These are phyloP conservation scores for Suhomyces xylopsoci DNA, from an alignment of 805 yeast species.

Conservation along the genomic window DNA sequence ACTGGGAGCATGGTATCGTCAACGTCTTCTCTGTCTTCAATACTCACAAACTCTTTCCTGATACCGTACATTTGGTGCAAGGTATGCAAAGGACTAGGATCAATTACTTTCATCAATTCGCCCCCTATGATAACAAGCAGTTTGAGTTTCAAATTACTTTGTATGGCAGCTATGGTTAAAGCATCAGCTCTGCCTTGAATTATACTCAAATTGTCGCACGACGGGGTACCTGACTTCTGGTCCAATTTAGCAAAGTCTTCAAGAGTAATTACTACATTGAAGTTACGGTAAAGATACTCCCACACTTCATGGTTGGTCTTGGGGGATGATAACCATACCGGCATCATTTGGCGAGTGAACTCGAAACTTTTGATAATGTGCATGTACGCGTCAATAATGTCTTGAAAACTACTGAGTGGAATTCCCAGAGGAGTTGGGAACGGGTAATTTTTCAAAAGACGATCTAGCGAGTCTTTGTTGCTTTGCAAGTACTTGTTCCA, in stretches of 20 bases:
- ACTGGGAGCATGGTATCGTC: not conserved
- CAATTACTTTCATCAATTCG: not conserved
- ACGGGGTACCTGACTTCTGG: not conserved
- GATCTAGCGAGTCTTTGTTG: not conserved
- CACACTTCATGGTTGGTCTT: conserved; percentile 3
- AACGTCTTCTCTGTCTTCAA: not conserved
- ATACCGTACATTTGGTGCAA: conserved; percentile 2
- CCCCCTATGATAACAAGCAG: conserved; percentile 10
- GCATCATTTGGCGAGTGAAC: conserved; percentile 4
- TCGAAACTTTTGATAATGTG: conserved; percentile 1
- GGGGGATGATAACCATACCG: conserved; percentile 5
- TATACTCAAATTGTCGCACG: conserved; percentile 6
- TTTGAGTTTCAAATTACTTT: conserved; percentile 1
- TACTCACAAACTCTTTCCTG: not conserved
- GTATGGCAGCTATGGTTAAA: conserved; percentile 2
- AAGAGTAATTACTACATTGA: conserved; percentile 6
- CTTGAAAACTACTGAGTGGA: not conserved
- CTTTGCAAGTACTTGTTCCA: conserved; percentile 7
- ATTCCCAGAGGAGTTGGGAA: conserved; percentile 2
- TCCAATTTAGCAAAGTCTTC: conserved; percentile 9
- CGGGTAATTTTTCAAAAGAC: conserved; percentile 5
- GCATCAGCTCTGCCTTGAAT: conserved; percentile 5
- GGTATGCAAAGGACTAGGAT: not conserved
- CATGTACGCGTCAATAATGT: conserved; percentile 4
- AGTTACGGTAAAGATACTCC: conserved; percentile 7